phyloP scores from a whole-genome alignment of 2,329 filamentous ascomycete species.

The Acrocalymma vagum region DNA sequence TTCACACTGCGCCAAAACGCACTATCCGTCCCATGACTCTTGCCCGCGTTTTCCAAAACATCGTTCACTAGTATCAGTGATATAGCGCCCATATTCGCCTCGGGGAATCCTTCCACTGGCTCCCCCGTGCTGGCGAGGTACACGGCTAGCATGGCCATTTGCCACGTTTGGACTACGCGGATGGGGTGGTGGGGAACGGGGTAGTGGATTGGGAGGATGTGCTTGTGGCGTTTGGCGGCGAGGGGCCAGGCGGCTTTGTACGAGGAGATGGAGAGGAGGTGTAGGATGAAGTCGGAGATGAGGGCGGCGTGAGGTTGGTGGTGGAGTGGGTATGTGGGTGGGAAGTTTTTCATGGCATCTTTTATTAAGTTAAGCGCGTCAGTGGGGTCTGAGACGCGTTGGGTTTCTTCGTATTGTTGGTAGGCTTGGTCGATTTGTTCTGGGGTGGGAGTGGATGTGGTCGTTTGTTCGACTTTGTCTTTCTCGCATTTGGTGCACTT shows the following conservation, averaged over 20 bases:
- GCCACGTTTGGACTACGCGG: constrained; percentile 59
- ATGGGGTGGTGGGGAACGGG: constrained; percentile 60
- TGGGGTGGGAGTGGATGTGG: constrained; percentile 29
- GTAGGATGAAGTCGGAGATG: constrained; percentile 62
- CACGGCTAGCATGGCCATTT: constrained; percentile 47
- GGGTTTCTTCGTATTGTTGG: constrained; percentile 30
- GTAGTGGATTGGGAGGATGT: constrained; percentile 62
- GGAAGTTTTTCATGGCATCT: constrained; percentile 50
- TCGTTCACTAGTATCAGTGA: constrained; percentile 54
- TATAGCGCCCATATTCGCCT: constrained; percentile 52
- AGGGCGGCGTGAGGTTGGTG: constrained; percentile 60
- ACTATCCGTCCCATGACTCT: constrained; percentile 54
- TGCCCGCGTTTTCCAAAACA: constrained; percentile 46
- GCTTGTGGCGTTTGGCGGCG: constrained; percentile 59
- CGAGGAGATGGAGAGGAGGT: constrained; percentile 53
- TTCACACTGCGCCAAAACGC: constrained; percentile 51
- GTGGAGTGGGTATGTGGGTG: too few relatives aligned
- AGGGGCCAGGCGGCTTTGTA: constrained; percentile 61
- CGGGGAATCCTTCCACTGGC: constrained; percentile 32
- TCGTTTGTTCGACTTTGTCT: constrained; percentile 42
- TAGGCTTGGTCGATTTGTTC: constrained; percentile 29
- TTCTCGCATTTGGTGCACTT: constrained; percentile 60
- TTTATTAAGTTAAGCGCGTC: constrained; percentile 47
- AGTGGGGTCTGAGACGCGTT: constrained; percentile 27
- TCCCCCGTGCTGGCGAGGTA: constrained; percentile 37